These are phyloP conservation scores for Saccharomycopsis synnaedendra DNA, from an alignment of 805 yeast species.

Conservation along the genomic window DNA sequence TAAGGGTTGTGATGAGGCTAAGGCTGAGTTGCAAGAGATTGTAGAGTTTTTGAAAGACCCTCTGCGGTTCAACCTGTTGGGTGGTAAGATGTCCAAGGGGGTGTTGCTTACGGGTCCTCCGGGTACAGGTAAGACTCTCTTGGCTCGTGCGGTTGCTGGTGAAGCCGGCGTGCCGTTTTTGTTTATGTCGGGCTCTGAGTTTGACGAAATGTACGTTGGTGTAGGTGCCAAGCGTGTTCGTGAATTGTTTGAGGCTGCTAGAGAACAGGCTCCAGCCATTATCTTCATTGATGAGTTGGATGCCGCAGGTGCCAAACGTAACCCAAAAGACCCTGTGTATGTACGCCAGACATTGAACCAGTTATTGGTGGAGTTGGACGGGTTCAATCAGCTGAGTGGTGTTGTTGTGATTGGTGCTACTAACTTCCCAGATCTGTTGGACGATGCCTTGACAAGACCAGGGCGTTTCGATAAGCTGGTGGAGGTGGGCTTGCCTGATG, in stretches of 20 bases:
- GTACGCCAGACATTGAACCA: conserved; percentile 97
- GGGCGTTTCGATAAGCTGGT: conserved; percentile 97
- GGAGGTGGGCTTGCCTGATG: conserved; percentile 93
- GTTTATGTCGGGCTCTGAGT: conserved; percentile 97
- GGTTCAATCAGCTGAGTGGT: conserved; percentile 85
- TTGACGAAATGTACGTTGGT: conserved; percentile 96
- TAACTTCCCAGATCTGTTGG: conserved; percentile 93
- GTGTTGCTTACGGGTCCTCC: conserved; percentile 96
- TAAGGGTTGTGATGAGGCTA: conserved; percentile 96
- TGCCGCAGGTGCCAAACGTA: conserved; percentile 97
- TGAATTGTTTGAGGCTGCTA: conserved; percentile 85
- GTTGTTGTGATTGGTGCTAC: conserved; percentile 97
- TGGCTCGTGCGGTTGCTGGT: conserved; percentile 97
- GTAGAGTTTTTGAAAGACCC: conserved; percentile 98
- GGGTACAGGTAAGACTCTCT: conserved; percentile 94
- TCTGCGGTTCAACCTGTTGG: conserved; percentile 87
- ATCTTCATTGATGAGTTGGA: conserved; percentile 96
- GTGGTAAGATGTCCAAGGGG: conserved; percentile 97
- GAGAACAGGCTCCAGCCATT: conserved; percentile 93
- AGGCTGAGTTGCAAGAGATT: conserved; percentile 93
- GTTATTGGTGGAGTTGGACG: conserved; percentile 90
- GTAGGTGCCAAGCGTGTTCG: conserved; percentile 98
- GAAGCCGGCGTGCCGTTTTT: conserved; percentile 98
- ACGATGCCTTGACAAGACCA: conserved; percentile 95
- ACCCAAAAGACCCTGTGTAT: conserved; percentile 95